Conservation (phyloP, 768 basidiomycete genomes). For the Clitopilus passeckerianus region DNA sequence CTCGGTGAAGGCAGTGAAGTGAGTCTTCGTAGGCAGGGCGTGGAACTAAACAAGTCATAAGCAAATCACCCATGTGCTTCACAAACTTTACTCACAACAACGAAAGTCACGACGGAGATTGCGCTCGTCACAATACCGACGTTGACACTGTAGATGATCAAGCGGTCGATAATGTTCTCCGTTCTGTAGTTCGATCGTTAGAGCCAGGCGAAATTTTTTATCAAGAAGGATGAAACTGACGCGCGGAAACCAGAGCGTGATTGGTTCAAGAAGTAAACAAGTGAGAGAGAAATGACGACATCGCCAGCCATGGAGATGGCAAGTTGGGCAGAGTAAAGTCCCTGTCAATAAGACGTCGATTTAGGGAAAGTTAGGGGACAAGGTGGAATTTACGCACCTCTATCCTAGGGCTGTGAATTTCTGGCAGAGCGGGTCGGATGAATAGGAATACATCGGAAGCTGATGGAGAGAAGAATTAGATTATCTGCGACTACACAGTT, state of each 20-base stretch:
- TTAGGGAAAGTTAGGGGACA: not conserved
- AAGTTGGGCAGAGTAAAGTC: not conserved
- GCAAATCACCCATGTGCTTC: not conserved
- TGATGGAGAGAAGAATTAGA: not conserved
- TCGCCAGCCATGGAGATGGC: slow-evolving; percentile 1
- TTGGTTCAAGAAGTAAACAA: slow-evolving; percentile 3
- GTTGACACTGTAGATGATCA: slow-evolving; percentile 4
- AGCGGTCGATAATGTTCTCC: slow-evolving; percentile 2
- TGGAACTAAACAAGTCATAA: not conserved
- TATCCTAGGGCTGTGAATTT: not conserved
- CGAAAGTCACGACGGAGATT: slow-evolving; percentile 1
- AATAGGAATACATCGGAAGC: not conserved
- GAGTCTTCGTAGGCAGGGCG: not conserved
- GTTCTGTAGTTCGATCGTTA: not conserved
- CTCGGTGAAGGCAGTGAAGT: not conserved
- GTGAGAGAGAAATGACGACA: not conserved
- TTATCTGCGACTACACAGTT: not conserved
- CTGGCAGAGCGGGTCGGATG: not conserved
- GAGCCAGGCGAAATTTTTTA: not conserved
- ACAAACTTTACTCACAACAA: not conserved
- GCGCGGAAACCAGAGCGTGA: slow-evolving; percentile 1
- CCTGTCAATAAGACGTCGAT: not conserved
- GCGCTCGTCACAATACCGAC: not conserved
- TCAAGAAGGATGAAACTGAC: not conserved
- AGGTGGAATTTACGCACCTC: not conserved